Evolutionary conservation across 2,329 filamentous ascomycete genomes (phyloP).

Genomic region (Arthroderma sp.): DNA sequence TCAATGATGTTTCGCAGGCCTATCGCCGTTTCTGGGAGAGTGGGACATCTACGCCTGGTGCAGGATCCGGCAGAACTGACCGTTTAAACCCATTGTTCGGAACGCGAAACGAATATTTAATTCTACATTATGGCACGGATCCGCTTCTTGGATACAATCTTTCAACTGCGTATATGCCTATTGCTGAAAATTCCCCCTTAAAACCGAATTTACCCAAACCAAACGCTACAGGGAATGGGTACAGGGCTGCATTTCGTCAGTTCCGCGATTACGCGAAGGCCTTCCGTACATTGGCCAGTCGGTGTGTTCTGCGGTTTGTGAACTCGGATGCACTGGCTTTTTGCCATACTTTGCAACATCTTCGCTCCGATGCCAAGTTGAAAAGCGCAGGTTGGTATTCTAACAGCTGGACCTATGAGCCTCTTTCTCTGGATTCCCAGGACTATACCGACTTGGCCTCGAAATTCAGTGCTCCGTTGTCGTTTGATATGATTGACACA

Average conservation of each 20-base stretch:
- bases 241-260: conserved; percentile 11
- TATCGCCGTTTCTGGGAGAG: conserved; percentile 18
- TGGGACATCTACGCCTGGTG: conserved; percentile 14
- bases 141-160: conserved; percentile 47
- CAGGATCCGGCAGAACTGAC: conserved; percentile 5
- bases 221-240: background rate
- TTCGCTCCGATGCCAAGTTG: conserved; percentile 15
- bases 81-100: conserved; percentile 35
- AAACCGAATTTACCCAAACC: background rate
- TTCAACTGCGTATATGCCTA: conserved; percentile 33
- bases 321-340: conserved; percentile 40
- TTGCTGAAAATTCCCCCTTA: conserved; percentile 30
- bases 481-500: conserved; percentile 47
- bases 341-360: conserved; percentile 39
- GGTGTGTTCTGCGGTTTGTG: conserved; percentile 35
- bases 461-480: conserved; percentile 23
- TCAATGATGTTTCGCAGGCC: conserved; percentile 7
- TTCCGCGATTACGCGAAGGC: conserved; percentile 15
- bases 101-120: conserved; percentile 19
- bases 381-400: conserved; percentile 32
- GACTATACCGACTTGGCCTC: conserved; percentile 26
- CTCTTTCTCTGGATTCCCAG: conserved; percentile 30
- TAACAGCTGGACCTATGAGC: conserved; percentile 26
- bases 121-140: conserved; percentile 38
- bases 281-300: conserved; percentile 13